Evolutionary conservation across 768 basidiomycete species (phyloP), one percentile per base, ranked within the genome.

Genomic region (Mycena kentingensis): DNA sequence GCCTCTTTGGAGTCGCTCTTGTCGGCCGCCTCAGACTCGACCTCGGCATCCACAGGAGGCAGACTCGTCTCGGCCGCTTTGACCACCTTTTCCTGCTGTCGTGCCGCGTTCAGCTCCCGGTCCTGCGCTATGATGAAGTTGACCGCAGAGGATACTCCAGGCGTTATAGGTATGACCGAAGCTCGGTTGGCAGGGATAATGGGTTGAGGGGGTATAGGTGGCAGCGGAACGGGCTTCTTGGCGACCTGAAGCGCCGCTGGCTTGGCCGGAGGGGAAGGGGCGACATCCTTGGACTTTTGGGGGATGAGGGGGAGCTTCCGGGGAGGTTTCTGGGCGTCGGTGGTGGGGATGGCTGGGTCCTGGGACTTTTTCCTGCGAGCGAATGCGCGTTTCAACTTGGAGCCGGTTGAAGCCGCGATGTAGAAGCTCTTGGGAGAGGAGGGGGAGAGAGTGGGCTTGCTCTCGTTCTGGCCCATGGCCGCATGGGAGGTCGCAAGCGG

Each of bases 381-480:
- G 60, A 84, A 82, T 3, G 77, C 83, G 49, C 84, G 82, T 62
- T 80, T 84, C 42, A 87, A 67, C 61, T 75, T 81, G 54, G 68
- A 67, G 22, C 81, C 79, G 26, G 77, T 73, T 15, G 73, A 67
- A 18, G 75, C 69, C 28, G 77, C 71, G 31, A 71, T 69, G 31
- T 69, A 66, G 57, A 73, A 57, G 31, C 70, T 67, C 49, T 69
- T 73, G 56, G 59, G 64, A 29, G 66, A 64, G 31, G 60, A 56
- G 29, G 65, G 62, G 44, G 54, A 63, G 62, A 52, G 49, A n/a
- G 60, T 46, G 24, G 65, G 49, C 59, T 67, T 67, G 54, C 62
- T 63, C 51, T 64, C 65, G 21, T 63, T 60, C 60, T 77, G 73
- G 45, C 76, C 77, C 77, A 77, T 78, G 38, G 52, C n/a, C n/a